Base-by-base conservation (phyloP, 768 basidiomycete species). In the Boletus sensibilis region DNA sequence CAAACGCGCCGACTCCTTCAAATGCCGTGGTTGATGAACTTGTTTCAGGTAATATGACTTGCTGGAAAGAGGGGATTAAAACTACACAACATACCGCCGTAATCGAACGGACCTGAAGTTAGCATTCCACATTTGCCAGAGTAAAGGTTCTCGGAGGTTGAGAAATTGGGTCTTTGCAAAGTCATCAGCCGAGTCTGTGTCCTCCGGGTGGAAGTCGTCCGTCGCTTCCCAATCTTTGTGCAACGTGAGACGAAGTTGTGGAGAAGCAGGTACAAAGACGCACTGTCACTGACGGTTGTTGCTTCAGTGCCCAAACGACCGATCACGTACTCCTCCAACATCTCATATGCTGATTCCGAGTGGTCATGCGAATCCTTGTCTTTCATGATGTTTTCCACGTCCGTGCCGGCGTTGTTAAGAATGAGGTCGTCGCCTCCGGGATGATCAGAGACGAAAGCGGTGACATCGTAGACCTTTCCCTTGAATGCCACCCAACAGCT, bases 21-120 rank as follows among this genome's bases (percentile, higher is more conserved):
- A 72, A 71, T 95, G 95, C 41, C 97, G 83, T 2, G 97, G 96
- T 70, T 98, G 94, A 72, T 99, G 97, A 0, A 99, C 92, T 72
- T 99, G 97, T 64, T 92, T 83, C 48, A 99, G 78, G 69, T 99
- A 99, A 72, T 94, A 98, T 4, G 89, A 84, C 78, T 99, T 99
- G 68, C 91, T 92, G 56, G 42, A 67, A 45, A 53, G 42, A 29
- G 27, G 37, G 27, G 37, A 23, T 60, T 13, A 55, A 58, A 39
- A 40, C 21, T 31, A 18, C 4, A 41, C 20, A 11, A 51, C 5
- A 23, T 8, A 27, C 35, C n/a, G 8, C 16, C 2, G 16, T 20
- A 2, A 6, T 56, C 20, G n/a, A 35, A 72, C 79, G 25, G 56
- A 85, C 88, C 86, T 89, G 68, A 91, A 97, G 71, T 94, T 90